Percentiles rank a stretch among this genome's conserved stretches.
These are phyloP conservation scores for Solanum pinnatisectum DNA, from an alignment of 257 asterid species.

Conservation along the genomic window DNA sequence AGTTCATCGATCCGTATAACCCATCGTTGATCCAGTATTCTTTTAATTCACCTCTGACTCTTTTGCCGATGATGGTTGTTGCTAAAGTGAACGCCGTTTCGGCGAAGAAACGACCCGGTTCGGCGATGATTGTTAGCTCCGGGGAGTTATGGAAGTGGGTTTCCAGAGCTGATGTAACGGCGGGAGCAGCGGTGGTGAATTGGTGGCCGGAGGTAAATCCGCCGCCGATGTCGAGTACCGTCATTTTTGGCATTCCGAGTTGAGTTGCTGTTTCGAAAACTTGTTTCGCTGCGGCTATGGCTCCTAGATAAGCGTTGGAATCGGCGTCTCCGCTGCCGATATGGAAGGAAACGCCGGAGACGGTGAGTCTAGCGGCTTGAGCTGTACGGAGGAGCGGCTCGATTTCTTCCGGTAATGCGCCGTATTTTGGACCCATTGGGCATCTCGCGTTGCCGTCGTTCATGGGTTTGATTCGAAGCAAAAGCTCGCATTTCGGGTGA, in stretches of 20 bases:
- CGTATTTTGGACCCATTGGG: slow-evolving; percentile 5
- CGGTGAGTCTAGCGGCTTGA: not conserved
- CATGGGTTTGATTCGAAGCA: not conserved
- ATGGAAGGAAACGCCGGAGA: slow-evolving; percentile 8
- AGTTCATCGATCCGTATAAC: slow-evolving; percentile 4
- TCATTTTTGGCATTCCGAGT: slow-evolving; percentile 3
- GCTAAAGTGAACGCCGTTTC: slow-evolving; percentile 1
- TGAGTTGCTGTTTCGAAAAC: not conserved
- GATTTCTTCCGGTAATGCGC: slow-evolving; percentile 2
- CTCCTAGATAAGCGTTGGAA: not conserved
- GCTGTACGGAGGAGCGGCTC: slow-evolving; percentile 3
- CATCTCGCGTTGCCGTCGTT: not conserved
- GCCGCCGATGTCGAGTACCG: slow-evolving; percentile 6
- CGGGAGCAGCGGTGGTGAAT: not conserved
- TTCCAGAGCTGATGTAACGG: not conserved
- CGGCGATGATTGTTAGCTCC: not conserved
- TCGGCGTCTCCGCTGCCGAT: slow-evolving; percentile 2
- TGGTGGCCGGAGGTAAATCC: slow-evolving; percentile 3
- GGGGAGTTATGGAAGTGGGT: not conserved
- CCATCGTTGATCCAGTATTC: slow-evolving; percentile 13
- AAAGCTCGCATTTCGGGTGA: not conserved
- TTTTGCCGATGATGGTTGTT: slow-evolving; percentile 2
- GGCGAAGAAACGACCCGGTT: slow-evolving; percentile 11
- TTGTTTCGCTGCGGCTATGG: not conserved
- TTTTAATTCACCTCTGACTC: slow-evolving; percentile 1